Evolutionary conservation across 2,329 filamentous ascomycete species (phyloP), one percentile per base, ranked within the genome.

Genomic region (Ophiostoma ulmi): DNA sequence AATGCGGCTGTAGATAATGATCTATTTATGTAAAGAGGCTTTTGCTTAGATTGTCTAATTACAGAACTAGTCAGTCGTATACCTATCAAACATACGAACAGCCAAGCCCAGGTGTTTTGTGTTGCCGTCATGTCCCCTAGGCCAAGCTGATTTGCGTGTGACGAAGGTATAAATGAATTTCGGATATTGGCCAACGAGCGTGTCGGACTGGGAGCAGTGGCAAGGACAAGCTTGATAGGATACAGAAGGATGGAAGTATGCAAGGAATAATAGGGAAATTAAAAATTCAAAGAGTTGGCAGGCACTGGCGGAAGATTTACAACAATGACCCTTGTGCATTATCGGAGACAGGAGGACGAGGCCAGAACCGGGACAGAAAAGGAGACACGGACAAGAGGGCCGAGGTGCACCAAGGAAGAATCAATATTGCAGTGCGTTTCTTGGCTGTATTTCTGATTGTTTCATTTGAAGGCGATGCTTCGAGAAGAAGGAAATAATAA

Each of bases 141-240:
- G 5, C 52, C 17, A 13, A 58, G 52, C 52, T 58, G 52, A 14
- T 8, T 55, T 22, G 1, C 3, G 52, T 58, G 11, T 26, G 22
- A 26, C 52, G 10, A 31, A 3, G 8, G 26, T 58, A 26, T 5
- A 55, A 7, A 14, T 26, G 8, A 10, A 26, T 13, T 11, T 58
- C 52, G 52, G 52, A 58, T 58, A 58, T 58, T 58, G 52, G n/a
- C 52, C 52, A 58, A 58, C 52, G 52, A 26, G 22, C 44, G 11
- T 48, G 13, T 22, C n/a, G 4, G 52, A 31, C 10, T 58, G 14
- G 17, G 26, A 13, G n/a, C n/a, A 58, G 13, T 22, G 20, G 7
- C 48, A 55, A 55, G 48, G 48, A 13, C 14, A 22, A 26, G n/a
- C n/a, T 14, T 26, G 3, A 26, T 31, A 4, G n/a, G 26, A 26